phyloP scores from a whole-genome alignment of 1,284 basidiomycete genomes.

The Tilletiaria anomala region DNA sequence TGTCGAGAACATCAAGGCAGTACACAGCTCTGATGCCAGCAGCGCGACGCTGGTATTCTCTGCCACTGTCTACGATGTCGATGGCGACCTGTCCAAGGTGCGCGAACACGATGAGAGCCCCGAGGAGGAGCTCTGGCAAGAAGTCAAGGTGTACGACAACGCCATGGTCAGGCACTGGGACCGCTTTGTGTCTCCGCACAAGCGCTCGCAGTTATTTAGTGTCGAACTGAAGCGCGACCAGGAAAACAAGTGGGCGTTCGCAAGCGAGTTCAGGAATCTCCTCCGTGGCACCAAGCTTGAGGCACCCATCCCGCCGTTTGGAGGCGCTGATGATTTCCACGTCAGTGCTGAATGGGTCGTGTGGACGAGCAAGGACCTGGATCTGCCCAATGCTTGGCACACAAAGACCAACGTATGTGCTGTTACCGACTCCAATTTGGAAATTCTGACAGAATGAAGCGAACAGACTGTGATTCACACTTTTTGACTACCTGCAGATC shows the following conservation, averaged over 20 bases:
- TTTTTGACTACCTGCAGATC: too few relatives aligned
- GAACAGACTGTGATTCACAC: too few relatives aligned
- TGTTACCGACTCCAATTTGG: too few relatives aligned
- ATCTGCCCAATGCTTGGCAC: constrained; percentile 14
- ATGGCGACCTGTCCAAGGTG: constrained; percentile 12
- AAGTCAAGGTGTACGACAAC: constrained; percentile 9
- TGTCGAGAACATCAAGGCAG: constrained; percentile 2
- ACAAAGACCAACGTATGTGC: constrained; percentile 14
- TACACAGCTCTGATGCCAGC: neutral
- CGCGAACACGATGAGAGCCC: constrained; percentile 6
- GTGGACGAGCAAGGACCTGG: constrained; percentile 20
- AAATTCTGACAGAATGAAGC: too few relatives aligned
- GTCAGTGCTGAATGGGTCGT: constrained; percentile 8
- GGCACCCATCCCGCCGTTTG: constrained; percentile 19
- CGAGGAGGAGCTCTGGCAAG: constrained; percentile 8
- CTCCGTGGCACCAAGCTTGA: constrained; percentile 11
- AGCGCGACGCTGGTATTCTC: constrained; percentile 12
- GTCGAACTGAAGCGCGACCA: constrained; percentile 6
- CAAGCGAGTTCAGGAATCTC: constrained; percentile 8
- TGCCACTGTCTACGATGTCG: constrained; percentile 15
- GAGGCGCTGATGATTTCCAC: constrained; percentile 13
- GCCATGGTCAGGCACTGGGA: constrained; percentile 20
- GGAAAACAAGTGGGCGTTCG: constrained; percentile 3
- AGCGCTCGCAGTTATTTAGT: constrained; percentile 15
- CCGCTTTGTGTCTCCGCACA: constrained; percentile 10